These are phyloP conservation scores for Litchi chinensis DNA, from an alignment of 345 rosid species.

Conservation along the genomic window DNA sequence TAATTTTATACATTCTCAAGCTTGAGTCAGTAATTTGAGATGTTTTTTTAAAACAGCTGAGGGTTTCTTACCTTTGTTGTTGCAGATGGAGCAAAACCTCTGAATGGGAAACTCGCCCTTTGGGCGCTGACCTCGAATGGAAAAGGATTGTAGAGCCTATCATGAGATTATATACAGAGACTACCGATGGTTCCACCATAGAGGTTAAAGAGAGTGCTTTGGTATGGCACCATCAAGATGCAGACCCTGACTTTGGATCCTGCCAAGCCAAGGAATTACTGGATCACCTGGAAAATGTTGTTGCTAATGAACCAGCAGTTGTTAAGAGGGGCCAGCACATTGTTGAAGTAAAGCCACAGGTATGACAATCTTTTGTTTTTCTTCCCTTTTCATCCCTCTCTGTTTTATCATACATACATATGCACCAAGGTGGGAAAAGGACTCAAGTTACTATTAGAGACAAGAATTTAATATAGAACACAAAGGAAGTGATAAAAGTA, in stretches of 20 bases:
- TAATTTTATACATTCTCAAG: neutral
- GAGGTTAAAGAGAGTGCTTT: constrained; percentile 82
- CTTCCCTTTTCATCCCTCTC: no score
- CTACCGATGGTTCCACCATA: constrained; percentile 86
- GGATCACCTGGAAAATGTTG: constrained; percentile 82
- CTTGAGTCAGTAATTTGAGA: neutral
- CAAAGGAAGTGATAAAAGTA: neutral
- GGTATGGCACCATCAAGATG: constrained; percentile 96
- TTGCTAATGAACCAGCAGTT: constrained; percentile 85
- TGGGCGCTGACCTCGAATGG: constrained; percentile 77
- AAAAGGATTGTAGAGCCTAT: constrained; percentile 75
- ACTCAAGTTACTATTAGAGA: neutral
- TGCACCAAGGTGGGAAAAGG: neutral
- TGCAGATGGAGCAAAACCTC: constrained; percentile 61
- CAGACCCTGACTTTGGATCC: constrained; percentile 91
- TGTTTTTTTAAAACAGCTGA: neutral
- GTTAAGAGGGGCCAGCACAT: constrained; percentile 87
- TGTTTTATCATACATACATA: neutral
- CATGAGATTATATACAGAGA: constrained; percentile 73
- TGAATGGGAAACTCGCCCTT: constrained; percentile 64
- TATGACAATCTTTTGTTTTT: constrained; percentile 11
- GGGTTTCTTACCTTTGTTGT: constrained; percentile 3
- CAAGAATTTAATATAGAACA: no score
- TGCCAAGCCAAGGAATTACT: constrained; percentile 89
- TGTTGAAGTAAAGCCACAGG: constrained; percentile 96